Evolutionary conservation across 2,329 filamentous ascomycete species (phyloP).

Genomic region (Fusarium stilboides): DNA sequence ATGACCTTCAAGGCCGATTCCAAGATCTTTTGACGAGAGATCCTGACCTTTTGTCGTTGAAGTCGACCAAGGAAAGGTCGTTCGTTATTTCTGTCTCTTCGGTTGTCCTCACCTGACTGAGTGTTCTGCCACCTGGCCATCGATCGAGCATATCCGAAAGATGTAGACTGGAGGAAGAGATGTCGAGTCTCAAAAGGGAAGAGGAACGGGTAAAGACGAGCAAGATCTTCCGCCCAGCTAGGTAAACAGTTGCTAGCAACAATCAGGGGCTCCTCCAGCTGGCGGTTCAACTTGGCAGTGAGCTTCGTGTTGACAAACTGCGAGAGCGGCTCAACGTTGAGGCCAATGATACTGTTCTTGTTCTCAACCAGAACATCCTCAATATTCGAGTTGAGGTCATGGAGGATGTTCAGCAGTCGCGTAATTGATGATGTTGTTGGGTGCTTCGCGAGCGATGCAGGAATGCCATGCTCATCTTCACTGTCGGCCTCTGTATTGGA

Average conservation of each 20-base stretch:
- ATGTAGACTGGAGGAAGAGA: constrained; percentile 96
- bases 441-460: constrained; percentile 85
- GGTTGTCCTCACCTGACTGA: constrained; percentile 83
- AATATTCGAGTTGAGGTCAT: constrained; percentile 92
- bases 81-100: constrained; percentile 89
- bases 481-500: constrained; percentile 63
- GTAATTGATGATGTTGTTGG: constrained; percentile 90
- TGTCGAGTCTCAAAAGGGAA: constrained; percentile 99
- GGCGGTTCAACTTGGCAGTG: constrained; percentile 96
- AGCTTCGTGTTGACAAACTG: constrained; percentile 99
- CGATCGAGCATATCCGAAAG: constrained; percentile 96
- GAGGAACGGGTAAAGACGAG: constrained; percentile 93
- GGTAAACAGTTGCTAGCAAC: constrained; percentile 97
- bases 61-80: constrained; percentile 91
- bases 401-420: constrained; percentile 88
- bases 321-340: constrained; percentile 86
- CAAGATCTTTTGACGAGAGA: constrained; percentile 92
- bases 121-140: constrained; percentile 98
- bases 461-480: constrained; percentile 73
- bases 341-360: constrained; percentile 73
- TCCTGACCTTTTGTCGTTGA: constrained; percentile 97
- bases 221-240: constrained; percentile 95
- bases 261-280: constrained; percentile 95
- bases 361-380: constrained; percentile 90
- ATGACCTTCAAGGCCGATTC: constrained; percentile 99